A percentile compares a stretch with the other conserved stretches of the same genome.
phyloP scores from a whole-genome alignment of 1,284 basidiomycete genomes.

The Inonotus obliquus region DNA sequence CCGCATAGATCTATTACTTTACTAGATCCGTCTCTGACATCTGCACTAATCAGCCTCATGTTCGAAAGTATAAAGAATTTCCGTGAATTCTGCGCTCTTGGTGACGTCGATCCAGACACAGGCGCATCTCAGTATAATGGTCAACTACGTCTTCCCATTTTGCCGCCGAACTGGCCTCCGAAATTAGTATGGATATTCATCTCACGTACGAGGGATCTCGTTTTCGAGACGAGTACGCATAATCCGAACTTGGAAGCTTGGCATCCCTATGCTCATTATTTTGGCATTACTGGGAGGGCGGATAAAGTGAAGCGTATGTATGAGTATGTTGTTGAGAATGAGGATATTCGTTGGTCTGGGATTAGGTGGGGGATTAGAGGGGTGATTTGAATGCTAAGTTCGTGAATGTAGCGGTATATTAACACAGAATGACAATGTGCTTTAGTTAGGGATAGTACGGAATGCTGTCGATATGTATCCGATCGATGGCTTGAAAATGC shows the following conservation, averaged over 20 bases:
- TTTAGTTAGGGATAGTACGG: too few relatives aligned
- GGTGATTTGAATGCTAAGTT: too few relatives aligned
- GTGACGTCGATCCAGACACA: not conserved
- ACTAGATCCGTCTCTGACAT: not conserved
- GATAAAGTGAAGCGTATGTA: not conserved
- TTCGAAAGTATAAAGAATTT: not conserved
- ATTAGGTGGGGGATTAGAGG: too few relatives aligned
- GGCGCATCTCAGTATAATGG: not conserved
- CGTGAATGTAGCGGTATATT: too few relatives aligned
- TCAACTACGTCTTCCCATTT: not conserved
- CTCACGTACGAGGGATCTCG: not conserved
- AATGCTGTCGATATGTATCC: too few relatives aligned
- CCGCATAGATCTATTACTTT: not conserved
- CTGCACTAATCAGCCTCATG: not conserved
- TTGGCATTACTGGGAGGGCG: not conserved
- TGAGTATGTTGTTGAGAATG: not conserved
- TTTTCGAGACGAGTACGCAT: not conserved
- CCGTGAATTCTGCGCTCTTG: not conserved
- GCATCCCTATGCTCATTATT: not conserved
- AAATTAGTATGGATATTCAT: not conserved
- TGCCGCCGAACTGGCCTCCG: not conserved
- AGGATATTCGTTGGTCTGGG: too few relatives aligned
- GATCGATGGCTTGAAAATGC: too few relatives aligned
- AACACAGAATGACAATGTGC: too few relatives aligned
- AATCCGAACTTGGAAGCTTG: not conserved